phyloP scores from a whole-genome alignment of 352 stramenopile species.

The Elongisporangium anandrum region DNA sequence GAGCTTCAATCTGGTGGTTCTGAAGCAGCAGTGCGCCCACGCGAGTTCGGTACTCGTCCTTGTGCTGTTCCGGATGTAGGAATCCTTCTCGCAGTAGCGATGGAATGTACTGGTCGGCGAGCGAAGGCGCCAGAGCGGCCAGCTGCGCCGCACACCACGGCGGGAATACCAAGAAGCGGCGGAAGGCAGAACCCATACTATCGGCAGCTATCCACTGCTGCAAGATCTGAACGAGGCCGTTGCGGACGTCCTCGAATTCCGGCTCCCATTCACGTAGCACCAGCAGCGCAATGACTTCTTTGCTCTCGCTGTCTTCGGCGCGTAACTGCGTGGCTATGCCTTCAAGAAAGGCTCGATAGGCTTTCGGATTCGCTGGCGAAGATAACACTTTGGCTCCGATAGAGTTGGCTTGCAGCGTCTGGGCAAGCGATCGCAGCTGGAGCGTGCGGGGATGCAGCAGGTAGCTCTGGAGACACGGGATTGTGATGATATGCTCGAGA shows the following conservation, averaged over 20 bases:
- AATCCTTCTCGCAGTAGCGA: neutral
- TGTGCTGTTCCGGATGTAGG: neutral
- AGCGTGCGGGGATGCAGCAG: constrained; percentile 29
- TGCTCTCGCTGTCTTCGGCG: constrained; percentile 15
- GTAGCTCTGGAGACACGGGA: constrained; percentile 33
- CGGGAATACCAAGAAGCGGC: constrained; percentile 22
- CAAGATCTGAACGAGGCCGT: constrained; percentile 22
- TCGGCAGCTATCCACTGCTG: constrained; percentile 8
- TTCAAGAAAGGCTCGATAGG: constrained; percentile 24
- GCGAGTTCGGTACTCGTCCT: neutral
- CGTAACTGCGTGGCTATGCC: constrained; percentile 16
- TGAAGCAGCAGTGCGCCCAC: neutral
- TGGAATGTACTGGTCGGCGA: neutral
- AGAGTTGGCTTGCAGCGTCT: constrained; percentile 35
- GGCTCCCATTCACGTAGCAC: constrained; percentile 28
- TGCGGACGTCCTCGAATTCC: constrained; percentile 15
- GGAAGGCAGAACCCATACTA: neutral
- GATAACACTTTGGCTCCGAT: constrained; percentile 21
- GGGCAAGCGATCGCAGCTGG: constrained; percentile 27
- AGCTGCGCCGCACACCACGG: constrained; percentile 27
- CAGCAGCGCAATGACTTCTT: constrained; percentile 24
- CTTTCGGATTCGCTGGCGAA: constrained; percentile 6
- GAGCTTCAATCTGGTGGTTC: neutral
- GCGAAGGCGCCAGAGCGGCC: neutral
- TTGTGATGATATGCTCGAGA: constrained; percentile 17